phyloP scores from a whole-genome alignment of 2,329 filamentous ascomycete species.

The Arachnomyces sp. region DNA sequence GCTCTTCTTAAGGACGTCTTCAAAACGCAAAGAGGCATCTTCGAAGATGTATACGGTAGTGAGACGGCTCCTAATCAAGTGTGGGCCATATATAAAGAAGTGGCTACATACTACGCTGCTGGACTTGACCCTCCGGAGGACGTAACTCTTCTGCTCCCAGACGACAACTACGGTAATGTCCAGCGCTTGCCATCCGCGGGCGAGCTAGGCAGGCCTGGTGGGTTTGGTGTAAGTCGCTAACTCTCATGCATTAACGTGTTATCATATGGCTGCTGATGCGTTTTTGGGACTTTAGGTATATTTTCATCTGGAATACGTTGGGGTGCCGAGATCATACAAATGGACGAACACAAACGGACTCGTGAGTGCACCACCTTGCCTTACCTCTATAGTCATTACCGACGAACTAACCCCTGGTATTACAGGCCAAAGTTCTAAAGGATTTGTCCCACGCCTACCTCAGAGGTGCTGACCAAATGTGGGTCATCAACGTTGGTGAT shows the following conservation, averaged over 20 bases:
- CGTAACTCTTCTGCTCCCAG: constrained; percentile 59
- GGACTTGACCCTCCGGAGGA: constrained; percentile 57
- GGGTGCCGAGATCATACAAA: constrained; percentile 51
- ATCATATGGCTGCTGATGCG: too few relatives aligned
- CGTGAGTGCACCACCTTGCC: too few relatives aligned
- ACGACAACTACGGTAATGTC: constrained; percentile 62
- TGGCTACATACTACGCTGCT: constrained; percentile 59
- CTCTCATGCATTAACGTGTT: too few relatives aligned
- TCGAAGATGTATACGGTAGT: constrained; percentile 27
- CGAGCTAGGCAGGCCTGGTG: constrained; percentile 52
- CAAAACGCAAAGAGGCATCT: constrained; percentile 23
- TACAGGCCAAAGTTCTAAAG: too few relatives aligned
- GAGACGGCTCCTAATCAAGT: constrained; percentile 51
- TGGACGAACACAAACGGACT: constrained; percentile 58
- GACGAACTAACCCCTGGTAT: too few relatives aligned
- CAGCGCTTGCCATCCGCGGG: constrained; percentile 52
- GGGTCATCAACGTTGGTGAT: constrained; percentile 61
- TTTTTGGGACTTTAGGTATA: constrained; percentile 20
- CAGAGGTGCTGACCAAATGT: constrained; percentile 51
- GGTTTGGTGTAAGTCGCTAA: constrained; percentile 50
- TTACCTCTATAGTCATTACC: too few relatives aligned
- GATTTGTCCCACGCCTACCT: constrained; percentile 30
- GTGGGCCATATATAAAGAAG: constrained; percentile 69
- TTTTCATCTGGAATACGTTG: constrained; percentile 56
- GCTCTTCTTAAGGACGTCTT: constrained; percentile 51